Percentiles rank a stretch among this genome's conserved stretches.
Conservation (phyloP, 257 asterid species). For the Solanum corneliomulleri region DNA sequence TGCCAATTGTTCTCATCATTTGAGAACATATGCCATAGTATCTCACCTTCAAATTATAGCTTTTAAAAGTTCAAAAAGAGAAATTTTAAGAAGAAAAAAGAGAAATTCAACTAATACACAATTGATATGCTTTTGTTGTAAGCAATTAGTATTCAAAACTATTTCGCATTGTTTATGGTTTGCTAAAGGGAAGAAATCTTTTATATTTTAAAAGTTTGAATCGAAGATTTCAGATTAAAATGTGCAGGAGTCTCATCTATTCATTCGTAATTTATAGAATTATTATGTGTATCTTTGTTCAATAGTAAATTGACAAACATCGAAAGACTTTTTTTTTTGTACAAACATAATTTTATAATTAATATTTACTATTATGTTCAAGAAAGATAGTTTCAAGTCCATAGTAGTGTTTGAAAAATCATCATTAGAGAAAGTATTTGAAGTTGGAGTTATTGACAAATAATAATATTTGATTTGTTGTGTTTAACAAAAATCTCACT, state of each 20-base stretch:
- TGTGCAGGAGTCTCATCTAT: not conserved
- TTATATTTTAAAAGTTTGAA: not conserved
- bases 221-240: not conserved
- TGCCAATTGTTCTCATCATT: not conserved
- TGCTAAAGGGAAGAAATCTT: not conserved
- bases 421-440: not conserved
- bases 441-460: not conserved
- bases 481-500: not conserved
- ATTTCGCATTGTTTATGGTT: not conserved
- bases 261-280: not conserved
- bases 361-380: not conserved
- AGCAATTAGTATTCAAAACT: not conserved
- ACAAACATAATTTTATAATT: not conserved
- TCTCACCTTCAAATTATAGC: not conserved
- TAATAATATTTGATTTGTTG: not conserved
- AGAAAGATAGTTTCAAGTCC: not conserved
- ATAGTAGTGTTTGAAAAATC: rapidly evolving
- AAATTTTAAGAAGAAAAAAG: not conserved
- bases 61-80: not conserved
- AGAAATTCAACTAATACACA: not conserved
- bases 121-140: not conserved
- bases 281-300: not conserved
- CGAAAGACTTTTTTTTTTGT: not conserved
- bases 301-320: not conserved
- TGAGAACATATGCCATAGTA: not conserved